A percentile compares a stretch with the other conserved stretches of the same genome.
These are phyloP conservation scores for Erucastrum elatum DNA, from an alignment of 345 rosid species.

Conservation along the genomic window DNA sequence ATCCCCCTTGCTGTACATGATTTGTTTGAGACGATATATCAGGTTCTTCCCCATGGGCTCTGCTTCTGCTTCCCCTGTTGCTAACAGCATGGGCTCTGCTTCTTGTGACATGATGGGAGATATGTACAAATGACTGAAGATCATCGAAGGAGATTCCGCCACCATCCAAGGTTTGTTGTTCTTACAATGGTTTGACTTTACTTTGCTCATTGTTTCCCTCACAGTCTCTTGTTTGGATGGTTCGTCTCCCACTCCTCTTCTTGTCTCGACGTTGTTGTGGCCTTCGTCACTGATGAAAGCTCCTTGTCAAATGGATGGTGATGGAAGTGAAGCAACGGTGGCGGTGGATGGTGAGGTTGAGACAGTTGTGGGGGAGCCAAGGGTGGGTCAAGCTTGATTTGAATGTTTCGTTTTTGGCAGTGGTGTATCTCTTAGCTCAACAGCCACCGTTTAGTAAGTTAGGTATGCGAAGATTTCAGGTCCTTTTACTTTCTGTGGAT, in stretches of 20 bases:
- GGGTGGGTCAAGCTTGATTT: constrained; percentile 46
- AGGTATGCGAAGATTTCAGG: constrained; percentile 47
- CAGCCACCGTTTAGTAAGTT: constrained; percentile 65
- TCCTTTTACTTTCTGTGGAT: neutral
- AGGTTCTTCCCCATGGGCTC: no score
- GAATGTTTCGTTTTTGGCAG: constrained; percentile 46
- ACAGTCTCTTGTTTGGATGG: constrained; percentile 72
- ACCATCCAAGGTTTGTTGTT: no score
- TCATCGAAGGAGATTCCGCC: no score
- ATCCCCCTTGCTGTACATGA: no score
- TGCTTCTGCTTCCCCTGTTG: no score
- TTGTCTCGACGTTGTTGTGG: constrained; percentile 74
- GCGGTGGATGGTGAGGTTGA: constrained; percentile 40
- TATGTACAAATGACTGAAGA: no score
- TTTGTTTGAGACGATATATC: no score
- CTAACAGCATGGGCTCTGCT: no score
- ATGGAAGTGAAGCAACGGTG: constrained; percentile 15
- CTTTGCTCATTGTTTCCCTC: no score
- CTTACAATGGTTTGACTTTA: no score
- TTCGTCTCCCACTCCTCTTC: constrained; percentile 51
- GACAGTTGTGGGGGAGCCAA: constrained; percentile 52
- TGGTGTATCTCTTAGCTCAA: constrained; percentile 59
- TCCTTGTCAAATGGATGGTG: constrained; percentile 39
- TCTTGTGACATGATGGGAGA: no score
- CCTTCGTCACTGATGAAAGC: constrained; percentile 44